Percentiles rank a stretch among this genome's conserved stretches.
phyloP scores from a whole-genome alignment of 176 grass and related monocot genomes.

The Tillandsia fasciculata region DNA sequence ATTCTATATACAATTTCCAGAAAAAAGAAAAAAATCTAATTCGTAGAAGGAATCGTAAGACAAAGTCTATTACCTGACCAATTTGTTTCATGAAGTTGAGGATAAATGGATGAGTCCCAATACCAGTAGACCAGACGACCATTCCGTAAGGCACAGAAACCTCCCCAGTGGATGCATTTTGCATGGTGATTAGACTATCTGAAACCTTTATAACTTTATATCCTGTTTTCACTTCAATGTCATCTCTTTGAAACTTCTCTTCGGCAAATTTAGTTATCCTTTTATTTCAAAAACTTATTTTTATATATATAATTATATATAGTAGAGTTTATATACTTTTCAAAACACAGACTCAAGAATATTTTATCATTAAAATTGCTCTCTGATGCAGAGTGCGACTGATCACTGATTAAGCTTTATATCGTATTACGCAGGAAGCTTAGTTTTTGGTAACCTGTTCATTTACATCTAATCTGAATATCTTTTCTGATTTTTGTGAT shows the following conservation, averaged over 20 bases:
- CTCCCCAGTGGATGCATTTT: conserved; percentile 47
- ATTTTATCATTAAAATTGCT: too few species aligned
- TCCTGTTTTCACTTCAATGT: conserved; percentile 94
- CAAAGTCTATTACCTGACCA: conserved; percentile 50
- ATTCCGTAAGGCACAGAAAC: conserved; percentile 79
- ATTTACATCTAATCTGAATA: too few species aligned
- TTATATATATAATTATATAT: too few species aligned
- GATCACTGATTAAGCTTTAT: too few species aligned
- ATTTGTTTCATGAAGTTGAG: conserved; percentile 97
- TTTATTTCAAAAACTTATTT: conserved; percentile 24
- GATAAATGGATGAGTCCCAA: conserved; percentile 79
- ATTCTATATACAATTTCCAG: background rate
- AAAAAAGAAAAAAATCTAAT: conserved; percentile 1
- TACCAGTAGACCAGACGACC: conserved; percentile 94
- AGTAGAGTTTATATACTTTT: too few species aligned
- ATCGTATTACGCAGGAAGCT: too few species aligned
- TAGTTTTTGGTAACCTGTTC: too few species aligned
- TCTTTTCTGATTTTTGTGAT: too few species aligned
- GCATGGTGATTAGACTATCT: conserved; percentile 68
- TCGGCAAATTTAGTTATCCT: conserved; percentile 91
- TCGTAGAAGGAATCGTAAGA: background rate
- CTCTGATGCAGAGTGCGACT: too few species aligned
- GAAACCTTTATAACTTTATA: conserved; percentile 82
- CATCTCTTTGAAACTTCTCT: conserved; percentile 80
- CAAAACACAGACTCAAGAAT: too few species aligned